Base-by-base conservation (phyloP, 1,284 basidiomycete species). In the Schizophyllum commune region DNA sequence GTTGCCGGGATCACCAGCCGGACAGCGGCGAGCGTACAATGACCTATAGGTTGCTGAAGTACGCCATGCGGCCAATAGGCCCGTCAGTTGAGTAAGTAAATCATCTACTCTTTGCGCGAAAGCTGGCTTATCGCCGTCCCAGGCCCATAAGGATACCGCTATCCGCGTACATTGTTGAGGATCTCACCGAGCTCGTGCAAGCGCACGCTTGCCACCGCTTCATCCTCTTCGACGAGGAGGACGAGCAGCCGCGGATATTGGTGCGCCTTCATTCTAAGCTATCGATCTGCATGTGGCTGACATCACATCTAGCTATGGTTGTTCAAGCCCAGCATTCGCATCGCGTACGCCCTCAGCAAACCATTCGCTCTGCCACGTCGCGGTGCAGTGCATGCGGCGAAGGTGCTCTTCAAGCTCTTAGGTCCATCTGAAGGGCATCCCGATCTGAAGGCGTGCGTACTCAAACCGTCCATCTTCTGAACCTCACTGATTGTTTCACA, bases 201-300 rank as follows among this genome's bases (percentile, higher is more conserved):
- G 92, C 94, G 0, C 93, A 96, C 70, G 94, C 93, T 1, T 89
- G 90, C 0, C 92, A 95, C 73, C 87, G 93, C 6, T 96, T 96
- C 68, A 81, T 94, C 55, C 76, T 96, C 54, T 77, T 84, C 8
- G 94, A 96, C 64, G 92, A 93, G 66, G 90, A 92, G 68, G 85
- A 88, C 20, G 89, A 92, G 64, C 81, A 79, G 34, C 85, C 88
- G 5, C 79, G 89, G 57, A 79, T 96, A n/a, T 75, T 94, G 63
- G 90, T 94, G 61, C 63, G 88, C 74, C 58, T 20, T 33, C 32
- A n/a, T 57, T 53, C 1, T 52, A 39, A 15, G 19, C 60, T 7
- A 0, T 33, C n/a, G 33, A 4, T 58, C 54, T 39, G 17, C 8
- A 7, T 11, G 2, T 39, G 34, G 33, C 32, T 64, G 13, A 58